These are phyloP conservation scores for Coemansia aciculifera DNA, from an alignment of 192 early-diverging fungal genomes.

Conservation along the genomic window DNA sequence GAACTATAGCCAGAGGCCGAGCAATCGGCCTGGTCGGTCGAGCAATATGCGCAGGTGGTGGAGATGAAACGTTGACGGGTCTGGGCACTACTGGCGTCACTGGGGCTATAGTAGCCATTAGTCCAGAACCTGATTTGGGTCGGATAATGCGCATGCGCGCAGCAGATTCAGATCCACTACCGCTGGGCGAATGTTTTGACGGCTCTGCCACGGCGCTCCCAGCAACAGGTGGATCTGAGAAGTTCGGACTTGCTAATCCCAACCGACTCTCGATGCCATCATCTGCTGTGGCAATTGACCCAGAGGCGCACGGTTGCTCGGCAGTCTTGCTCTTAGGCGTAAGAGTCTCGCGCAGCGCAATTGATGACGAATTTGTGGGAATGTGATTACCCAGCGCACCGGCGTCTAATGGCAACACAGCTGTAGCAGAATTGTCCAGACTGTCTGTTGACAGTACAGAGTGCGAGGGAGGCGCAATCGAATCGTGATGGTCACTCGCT, in stretches of 20 bases:
- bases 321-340: neutral
- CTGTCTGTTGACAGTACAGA: neutral
- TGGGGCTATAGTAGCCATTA: neutral
- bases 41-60: neutral
- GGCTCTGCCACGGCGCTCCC: neutral
- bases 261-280: neutral
- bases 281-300: neutral
- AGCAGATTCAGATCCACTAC: conserved; percentile 14
- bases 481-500: neutral
- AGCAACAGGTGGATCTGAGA: neutral
- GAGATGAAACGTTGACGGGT: neutral
- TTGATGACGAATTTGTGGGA: neutral
- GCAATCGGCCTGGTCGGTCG: neutral
- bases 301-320: neutral
- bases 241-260: neutral
- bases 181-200: neutral
- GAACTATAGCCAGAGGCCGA: neutral
- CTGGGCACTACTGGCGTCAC: neutral
- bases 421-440: neutral
- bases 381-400: neutral
- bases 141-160: conserved; percentile 24
- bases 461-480: neutral
- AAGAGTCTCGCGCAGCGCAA: neutral
- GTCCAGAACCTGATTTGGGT: conserved; percentile 7
- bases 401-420: neutral